Evolutionary conservation across 345 rosid genomes (phyloP), one percentile per base, ranked within the genome.

Genomic region (Citrus reticulata): DNA sequence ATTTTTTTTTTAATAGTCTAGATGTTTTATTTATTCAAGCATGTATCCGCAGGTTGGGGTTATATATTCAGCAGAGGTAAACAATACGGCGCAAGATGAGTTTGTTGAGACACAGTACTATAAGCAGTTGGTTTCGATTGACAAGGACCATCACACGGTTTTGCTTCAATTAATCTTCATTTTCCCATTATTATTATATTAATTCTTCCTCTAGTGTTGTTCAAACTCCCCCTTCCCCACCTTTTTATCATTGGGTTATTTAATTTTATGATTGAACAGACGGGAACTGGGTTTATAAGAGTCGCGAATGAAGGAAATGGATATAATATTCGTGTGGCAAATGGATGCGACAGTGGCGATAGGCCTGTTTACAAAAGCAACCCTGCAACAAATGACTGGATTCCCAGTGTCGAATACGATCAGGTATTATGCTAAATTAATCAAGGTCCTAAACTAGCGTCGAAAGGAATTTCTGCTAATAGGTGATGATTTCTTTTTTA

Each of bases 381-480:
- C 58, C 95, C 95, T 22, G 93, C 93, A 68, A 90, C 88, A n/a
- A 93, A 91, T 64, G 95, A 93, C 66, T 89, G 95, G 97, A 80
- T 84, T 84, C 93, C 93, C 2, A 78, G 46, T 27, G 67, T 61
- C 58, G 89, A 83, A 55, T 80, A 86, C 5, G 35, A 64, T 83
- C 84, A 80, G 88, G 87, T 84, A 77, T 10, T 34, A 51, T 57
- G 4, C 51, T 46, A 46, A 46, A 46, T 11, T 46, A 11, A 13
- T 46, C 17, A 13, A 46, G 16, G 17, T 46, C 14, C 14, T 46
- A 54, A 8, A 5, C 5, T 54, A 54, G 58, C 58, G 22, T 54
- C 58, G 9, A 54, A 54, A 2, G 20, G 1, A 54, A 1, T 46
- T 3, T 46, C 17, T 46, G 51, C 51, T 46, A 1, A 16, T 13